These are phyloP conservation scores for Beauveria sp. DNA, from an alignment of 2,329 filamentous ascomycete genomes.

Conservation along the genomic window DNA sequence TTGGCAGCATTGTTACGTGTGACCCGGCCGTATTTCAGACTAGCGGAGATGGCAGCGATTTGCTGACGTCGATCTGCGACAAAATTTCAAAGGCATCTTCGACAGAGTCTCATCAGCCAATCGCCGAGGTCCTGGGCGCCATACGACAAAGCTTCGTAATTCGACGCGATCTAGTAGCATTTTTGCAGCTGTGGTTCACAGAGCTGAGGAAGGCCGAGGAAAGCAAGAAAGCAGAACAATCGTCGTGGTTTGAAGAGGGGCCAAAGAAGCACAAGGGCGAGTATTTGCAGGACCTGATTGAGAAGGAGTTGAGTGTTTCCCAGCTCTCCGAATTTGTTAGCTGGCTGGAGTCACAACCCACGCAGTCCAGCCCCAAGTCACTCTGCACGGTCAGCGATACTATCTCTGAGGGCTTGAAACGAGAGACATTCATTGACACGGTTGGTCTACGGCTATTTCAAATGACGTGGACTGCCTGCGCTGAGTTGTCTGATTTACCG, in stretches of 20 bases:
- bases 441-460: conserved; percentile 30
- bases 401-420: conserved; percentile 33
- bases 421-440: conserved; percentile 35
- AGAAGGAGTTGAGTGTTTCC: conserved; percentile 36
- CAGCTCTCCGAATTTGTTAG: conserved; percentile 36
- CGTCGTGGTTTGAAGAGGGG: conserved; percentile 27
- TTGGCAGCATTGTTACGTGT: conserved; percentile 34
- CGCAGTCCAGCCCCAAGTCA: conserved; percentile 21
- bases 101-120: conserved; percentile 16
- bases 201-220: conserved; percentile 31
- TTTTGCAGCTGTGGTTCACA: conserved; percentile 40
- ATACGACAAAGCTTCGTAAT: conserved; percentile 38
- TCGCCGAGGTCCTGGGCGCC: conserved; percentile 31
- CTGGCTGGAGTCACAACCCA: conserved; percentile 31
- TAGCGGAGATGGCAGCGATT: conserved; percentile 28
- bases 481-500: conserved; percentile 16
- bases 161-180: conserved; percentile 36
- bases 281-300: conserved; percentile 24
- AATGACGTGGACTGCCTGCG: conserved; percentile 6
- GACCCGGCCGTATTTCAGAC: conserved; percentile 42
- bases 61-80: conserved; percentile 34
- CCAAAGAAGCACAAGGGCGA: conserved; percentile 15
- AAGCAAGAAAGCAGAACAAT: conserved; percentile 19
- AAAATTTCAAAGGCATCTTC: conserved; percentile 20
- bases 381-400: conserved; percentile 36